A percentile compares a stretch with the other conserved stretches of the same genome.
Evolutionary conservation across 2,329 filamentous ascomycete genomes (phyloP).

Genomic region (Ophiostoma ips): DNA sequence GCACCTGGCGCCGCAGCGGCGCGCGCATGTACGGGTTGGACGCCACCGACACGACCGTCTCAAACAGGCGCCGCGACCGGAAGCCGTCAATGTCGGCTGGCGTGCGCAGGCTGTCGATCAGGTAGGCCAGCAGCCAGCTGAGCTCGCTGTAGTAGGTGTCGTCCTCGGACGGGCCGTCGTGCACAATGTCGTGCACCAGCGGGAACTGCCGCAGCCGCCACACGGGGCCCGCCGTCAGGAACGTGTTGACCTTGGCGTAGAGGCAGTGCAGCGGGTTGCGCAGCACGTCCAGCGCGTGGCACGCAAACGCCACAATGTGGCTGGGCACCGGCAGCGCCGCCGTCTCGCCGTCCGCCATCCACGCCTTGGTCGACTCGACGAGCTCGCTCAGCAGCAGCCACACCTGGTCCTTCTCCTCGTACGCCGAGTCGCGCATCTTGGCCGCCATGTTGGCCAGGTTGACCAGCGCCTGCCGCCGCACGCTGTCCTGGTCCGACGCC

Average conservation of each 20-base stretch:
- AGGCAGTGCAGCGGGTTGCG: conserved; percentile 66
- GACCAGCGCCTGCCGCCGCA: conserved; percentile 63
- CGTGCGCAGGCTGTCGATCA: conserved; percentile 53
- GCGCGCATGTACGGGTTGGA: conserved; percentile 49
- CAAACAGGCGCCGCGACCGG: conserved; percentile 53
- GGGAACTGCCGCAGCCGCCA: conserved; percentile 61
- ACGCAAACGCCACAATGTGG: conserved; percentile 62
- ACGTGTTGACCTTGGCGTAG: conserved; percentile 76
- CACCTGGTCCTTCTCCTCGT: conserved; percentile 63
- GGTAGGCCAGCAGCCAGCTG: conserved; percentile 58
- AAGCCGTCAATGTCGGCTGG: conserved; percentile 45
- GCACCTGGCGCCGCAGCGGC: conserved; percentile 43
- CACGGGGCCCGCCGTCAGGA: conserved; percentile 60
- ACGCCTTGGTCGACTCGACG: conserved; percentile 51
- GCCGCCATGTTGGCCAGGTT: conserved; percentile 52
- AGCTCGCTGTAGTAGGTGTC: conserved; percentile 60
- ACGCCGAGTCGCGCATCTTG: conserved; percentile 52
- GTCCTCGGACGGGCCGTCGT: conserved; percentile 55
- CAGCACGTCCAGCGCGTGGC: conserved; percentile 54
- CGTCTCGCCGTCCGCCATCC: conserved; percentile 29
- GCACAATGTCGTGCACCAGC: conserved; percentile 48
- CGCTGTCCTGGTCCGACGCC: conserved; percentile 57
- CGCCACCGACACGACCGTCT: conserved; percentile 58
- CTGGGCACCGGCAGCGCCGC: conserved; percentile 45
- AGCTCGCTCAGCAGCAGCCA: conserved; percentile 72